Base-by-base conservation (phyloP, 2,329 filamentous ascomycete species). In the Neonectria coccinea region DNA sequence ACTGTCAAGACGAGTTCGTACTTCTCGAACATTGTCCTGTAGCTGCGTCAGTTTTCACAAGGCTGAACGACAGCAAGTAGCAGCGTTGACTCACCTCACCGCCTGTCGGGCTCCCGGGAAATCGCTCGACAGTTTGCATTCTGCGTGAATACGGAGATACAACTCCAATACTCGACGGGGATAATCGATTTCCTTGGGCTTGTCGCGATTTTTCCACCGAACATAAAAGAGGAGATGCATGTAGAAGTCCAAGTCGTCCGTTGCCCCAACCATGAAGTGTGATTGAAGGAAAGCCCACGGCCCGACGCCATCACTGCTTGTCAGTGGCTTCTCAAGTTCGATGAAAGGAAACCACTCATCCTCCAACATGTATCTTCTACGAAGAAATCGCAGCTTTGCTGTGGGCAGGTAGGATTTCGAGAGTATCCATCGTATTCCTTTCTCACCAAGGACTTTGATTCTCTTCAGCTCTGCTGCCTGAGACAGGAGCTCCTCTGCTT, bases 311-410 rank as follows among this genome's bases (percentile, higher is more conserved):
- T 70, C 67, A 1, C 59, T 36, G 1, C 62, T 12, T 5, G 9
- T 59, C 20, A 73, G 58, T 1, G 70, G 67, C 1, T 64, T 61
- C 10, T 68, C 51, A 2, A 72, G 63, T 31, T 60, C 65, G 39
- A 72, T 56, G 11, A 72, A 72, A 1, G 70, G 70, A 7, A 72
- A 72, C 0, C 56, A 52, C 42, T 72, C 70, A 9, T 62, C 61
- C 27, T 71, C 67, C 5, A 73, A 54, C 70, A 72, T 72, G 42
- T 73, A 72, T 45, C 70, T 65, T 53, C 63, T 69, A 50, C 65
- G 59, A 44, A 72, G 68, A 18, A 69, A 69, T 33, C 69, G 59
- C 42, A 72, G 67, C 60, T 72, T 72, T 10, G 70, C 64, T 27
- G 71, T 54, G 45, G 70, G 70, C 42, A 72, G 59, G 50, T 71